These are phyloP conservation scores for Pinus tabuliformis DNA, from an alignment of 75 land plant species.

Conservation along the genomic window DNA sequence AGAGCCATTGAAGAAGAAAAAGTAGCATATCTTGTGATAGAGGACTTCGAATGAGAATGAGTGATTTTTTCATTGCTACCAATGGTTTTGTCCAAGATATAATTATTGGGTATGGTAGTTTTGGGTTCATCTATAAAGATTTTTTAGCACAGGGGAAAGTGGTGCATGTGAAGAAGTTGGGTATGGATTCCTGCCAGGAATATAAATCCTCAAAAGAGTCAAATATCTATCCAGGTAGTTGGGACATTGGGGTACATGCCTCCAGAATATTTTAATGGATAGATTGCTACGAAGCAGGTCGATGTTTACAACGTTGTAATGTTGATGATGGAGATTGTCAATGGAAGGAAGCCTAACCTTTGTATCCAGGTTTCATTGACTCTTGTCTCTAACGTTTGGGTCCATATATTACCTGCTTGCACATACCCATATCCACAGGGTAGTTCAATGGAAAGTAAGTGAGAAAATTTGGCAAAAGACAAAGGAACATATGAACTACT, in stretches of 20 bases:
- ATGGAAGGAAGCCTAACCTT: conserved; percentile 60
- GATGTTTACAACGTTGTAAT: conserved; percentile 94
- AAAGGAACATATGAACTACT: too few species aligned
- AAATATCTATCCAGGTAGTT: conserved; percentile 77
- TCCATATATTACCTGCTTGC: too few species aligned
- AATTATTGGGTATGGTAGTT: conserved; percentile 70
- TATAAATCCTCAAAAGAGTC: conserved; percentile 37
- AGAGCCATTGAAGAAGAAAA: conserved; percentile 6
- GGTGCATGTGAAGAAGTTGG: conserved; percentile 82
- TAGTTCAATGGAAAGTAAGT: too few species aligned
- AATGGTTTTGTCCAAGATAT: conserved; percentile 39
- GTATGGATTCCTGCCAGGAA: conserved; percentile 51
- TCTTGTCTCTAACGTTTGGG: too few species aligned
- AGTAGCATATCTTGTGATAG: conserved; percentile 40
- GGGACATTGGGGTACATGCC: conserved; percentile 93
- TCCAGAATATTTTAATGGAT: conserved; percentile 65
- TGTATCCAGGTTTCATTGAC: conserved; percentile 11
- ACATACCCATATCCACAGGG: too few species aligned
- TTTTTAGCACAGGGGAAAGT: conserved; percentile 28
- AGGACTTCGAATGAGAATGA: conserved; percentile 37
- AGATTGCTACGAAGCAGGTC: conserved; percentile 57
- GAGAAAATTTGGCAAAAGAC: too few species aligned
- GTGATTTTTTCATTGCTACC: conserved; percentile 52
- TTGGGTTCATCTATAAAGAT: conserved; percentile 75
- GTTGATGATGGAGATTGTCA: conserved; percentile 75